Conservation (phyloP, 495 filamentous ascomycete genomes). For the Podospora appendiculata region DNA sequence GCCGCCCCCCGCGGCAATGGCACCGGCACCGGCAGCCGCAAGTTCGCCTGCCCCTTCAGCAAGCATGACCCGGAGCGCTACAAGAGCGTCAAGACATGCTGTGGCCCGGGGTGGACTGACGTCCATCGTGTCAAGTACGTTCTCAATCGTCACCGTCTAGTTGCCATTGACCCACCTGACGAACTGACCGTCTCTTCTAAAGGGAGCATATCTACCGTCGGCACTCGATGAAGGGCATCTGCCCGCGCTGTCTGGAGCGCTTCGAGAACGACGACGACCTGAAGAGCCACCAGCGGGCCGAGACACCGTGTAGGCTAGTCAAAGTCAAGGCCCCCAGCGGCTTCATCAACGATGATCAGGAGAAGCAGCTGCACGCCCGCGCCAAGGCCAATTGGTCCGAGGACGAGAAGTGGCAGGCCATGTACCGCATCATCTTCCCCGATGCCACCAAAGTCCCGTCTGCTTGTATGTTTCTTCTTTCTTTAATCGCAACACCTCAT, state of each 20-base stretch:
- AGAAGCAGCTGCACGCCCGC: conserved; percentile 14
- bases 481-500: too few species aligned
- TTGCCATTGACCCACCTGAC: too few species aligned
- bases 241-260: conserved; percentile 29
- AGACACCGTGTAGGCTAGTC: conserved; percentile 23
- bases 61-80: conserved; percentile 31
- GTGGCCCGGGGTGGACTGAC: conserved; percentile 33
- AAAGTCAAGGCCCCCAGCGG: conserved; percentile 6
- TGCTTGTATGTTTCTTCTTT: conserved; percentile 14
- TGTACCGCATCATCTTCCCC: conserved; percentile 23
- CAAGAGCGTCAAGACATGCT: conserved; percentile 27
- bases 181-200: not conserved
- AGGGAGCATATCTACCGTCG: conserved; percentile 39
- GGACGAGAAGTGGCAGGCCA: conserved; percentile 22
- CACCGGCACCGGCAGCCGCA: not conserved
- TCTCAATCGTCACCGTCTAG: not conserved
- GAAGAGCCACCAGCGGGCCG: conserved; percentile 28
- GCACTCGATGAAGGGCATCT: conserved; percentile 29
- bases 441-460: conserved; percentile 11
- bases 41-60: conserved; percentile 36
- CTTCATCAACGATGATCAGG: conserved; percentile 21
- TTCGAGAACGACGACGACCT: conserved; percentile 31
- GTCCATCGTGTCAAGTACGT: conserved; percentile 40
- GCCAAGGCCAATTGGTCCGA: conserved; percentile 14
- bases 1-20: conserved; percentile 3